Conservation (phyloP, 495 filamentous ascomycete genomes). For the Ramalina peruviana region DNA sequence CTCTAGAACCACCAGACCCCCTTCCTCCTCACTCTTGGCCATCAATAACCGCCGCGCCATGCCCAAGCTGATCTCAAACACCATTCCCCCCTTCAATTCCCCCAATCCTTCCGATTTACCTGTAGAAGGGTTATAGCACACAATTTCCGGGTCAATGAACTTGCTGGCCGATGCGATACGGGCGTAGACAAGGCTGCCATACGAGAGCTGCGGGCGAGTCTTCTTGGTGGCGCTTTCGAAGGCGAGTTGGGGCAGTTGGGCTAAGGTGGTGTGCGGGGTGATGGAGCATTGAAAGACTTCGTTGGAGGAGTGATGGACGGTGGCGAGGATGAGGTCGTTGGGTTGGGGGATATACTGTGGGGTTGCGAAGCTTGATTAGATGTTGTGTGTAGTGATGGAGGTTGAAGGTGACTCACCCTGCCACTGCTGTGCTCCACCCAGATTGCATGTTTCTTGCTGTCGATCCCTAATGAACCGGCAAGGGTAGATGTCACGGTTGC, state of each 20-base stretch:
- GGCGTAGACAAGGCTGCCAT: slow-evolving; percentile 74
- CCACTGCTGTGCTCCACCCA: slow-evolving; percentile 61
- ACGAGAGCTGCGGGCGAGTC: slow-evolving; percentile 61
- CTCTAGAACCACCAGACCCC: slow-evolving; percentile 59
- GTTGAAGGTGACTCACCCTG: slow-evolving; percentile 32
- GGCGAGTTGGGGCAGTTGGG: slow-evolving; percentile 68
- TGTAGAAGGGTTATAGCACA: slow-evolving; percentile 72
- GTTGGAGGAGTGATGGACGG: slow-evolving; percentile 54
- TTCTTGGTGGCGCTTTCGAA: slow-evolving; percentile 91
- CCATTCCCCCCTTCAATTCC: slow-evolving; percentile 72
- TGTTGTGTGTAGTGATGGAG: slow-evolving; percentile 1
- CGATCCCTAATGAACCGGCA: slow-evolving; percentile 64
- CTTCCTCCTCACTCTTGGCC: slow-evolving; percentile 46
- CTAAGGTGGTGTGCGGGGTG: slow-evolving; percentile 56
- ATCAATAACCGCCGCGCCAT: slow-evolving; percentile 67
- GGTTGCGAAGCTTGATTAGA: slow-evolving; percentile 25
- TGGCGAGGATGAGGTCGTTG: slow-evolving; percentile 76
- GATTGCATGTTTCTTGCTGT: slow-evolving; percentile 63
- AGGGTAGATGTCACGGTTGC: slow-evolving; percentile 56
- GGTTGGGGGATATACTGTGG: slow-evolving; percentile 60
- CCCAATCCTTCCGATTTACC: slow-evolving; percentile 85
- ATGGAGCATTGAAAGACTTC: slow-evolving; percentile 67
- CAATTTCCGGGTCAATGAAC: slow-evolving; percentile 77
- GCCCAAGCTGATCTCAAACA: slow-evolving; percentile 65
- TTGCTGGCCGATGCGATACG: slow-evolving; percentile 58